Percentiles rank a stretch among this genome's conserved stretches.
These are phyloP conservation scores for Russula compacta DNA, from an alignment of 768 basidiomycete species.

Conservation along the genomic window DNA sequence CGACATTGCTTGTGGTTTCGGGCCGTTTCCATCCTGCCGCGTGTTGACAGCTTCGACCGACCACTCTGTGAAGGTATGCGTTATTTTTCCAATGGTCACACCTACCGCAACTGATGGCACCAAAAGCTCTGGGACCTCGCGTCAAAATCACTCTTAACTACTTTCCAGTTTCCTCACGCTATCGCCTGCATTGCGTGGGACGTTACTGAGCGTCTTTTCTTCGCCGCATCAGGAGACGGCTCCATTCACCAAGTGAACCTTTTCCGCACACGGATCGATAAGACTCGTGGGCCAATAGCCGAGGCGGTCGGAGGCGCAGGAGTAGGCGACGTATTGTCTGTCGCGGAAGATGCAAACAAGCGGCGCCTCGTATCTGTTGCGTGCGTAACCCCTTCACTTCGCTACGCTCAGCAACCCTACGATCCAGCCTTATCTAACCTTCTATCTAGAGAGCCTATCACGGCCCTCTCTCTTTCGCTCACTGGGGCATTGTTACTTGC, in stretches of 20 bases:
- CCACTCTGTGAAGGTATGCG: conserved; percentile 78
- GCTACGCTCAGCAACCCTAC: not conserved
- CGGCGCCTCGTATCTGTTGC: conserved; percentile 63
- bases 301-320: conserved; percentile 76
- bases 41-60: conserved; percentile 78
- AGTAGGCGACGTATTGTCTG: conserved; percentile 55
- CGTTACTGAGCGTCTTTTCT: conserved; percentile 78
- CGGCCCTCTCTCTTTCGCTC: conserved; percentile 65
- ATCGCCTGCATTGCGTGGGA: conserved; percentile 70
- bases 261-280: conserved; percentile 53
- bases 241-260: conserved; percentile 74
- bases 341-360: conserved; percentile 46
- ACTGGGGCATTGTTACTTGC: conserved; percentile 72
- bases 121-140: conserved; percentile 73
- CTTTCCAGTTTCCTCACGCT: conserved; percentile 78
- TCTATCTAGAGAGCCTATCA: conserved; percentile 57
- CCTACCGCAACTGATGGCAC: conserved; percentile 3
- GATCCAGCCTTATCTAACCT: not conserved
- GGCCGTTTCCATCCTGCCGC: conserved; percentile 67
- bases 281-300: conserved; percentile 39
- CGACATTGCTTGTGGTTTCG: conserved; percentile 71
- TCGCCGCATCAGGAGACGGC: conserved; percentile 71
- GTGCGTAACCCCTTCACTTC: conserved; percentile 33
- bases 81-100: not conserved
- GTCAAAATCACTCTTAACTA: conserved; percentile 66